Conservation (phyloP, 352 stramenopile genomes). For the Phytophthora melonis region DNA sequence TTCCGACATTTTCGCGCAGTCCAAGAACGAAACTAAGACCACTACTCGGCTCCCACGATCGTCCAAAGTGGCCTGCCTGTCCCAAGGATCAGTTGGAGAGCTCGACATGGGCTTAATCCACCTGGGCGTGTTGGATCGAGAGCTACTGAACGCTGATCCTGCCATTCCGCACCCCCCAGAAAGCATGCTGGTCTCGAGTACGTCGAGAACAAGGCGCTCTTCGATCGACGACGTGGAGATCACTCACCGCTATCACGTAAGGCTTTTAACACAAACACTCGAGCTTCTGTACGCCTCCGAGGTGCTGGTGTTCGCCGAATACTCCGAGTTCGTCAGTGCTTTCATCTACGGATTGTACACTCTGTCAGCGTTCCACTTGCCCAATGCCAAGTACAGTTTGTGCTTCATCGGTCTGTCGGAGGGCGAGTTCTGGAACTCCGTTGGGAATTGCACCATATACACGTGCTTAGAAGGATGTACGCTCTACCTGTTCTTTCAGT, state of each 20-base stretch:
- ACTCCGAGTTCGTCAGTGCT: constrained; percentile 37
- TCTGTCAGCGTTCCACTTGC: constrained; percentile 18
- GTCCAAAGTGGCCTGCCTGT: constrained; percentile 14
- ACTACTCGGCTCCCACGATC: not conserved
- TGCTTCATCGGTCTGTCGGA: constrained; percentile 24
- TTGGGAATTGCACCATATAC: constrained; percentile 22
- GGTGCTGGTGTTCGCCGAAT: constrained; percentile 41
- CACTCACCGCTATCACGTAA: constrained; percentile 26
- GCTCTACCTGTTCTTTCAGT: constrained; percentile 19
- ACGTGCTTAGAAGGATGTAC: constrained; percentile 23
- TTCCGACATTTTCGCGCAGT: not conserved
- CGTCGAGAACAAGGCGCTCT: not conserved
- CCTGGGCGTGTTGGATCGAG: constrained; percentile 9
- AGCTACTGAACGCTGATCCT: not conserved
- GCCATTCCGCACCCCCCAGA: not conserved
- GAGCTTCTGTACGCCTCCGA: constrained; percentile 39
- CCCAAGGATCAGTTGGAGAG: not conserved
- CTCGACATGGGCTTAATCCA: constrained; percentile 7
- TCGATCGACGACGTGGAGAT: constrained; percentile 31
- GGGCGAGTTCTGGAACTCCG: constrained; percentile 6
- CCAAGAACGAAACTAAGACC: not conserved
- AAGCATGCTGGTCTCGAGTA: not conserved
- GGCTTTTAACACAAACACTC: constrained; percentile 27
- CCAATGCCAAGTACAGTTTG: constrained; percentile 27
- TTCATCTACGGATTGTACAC: constrained; percentile 39